Conservation (phyloP, 2,329 filamentous ascomycete species). For the Ambrosiella cleistominuta region DNA sequence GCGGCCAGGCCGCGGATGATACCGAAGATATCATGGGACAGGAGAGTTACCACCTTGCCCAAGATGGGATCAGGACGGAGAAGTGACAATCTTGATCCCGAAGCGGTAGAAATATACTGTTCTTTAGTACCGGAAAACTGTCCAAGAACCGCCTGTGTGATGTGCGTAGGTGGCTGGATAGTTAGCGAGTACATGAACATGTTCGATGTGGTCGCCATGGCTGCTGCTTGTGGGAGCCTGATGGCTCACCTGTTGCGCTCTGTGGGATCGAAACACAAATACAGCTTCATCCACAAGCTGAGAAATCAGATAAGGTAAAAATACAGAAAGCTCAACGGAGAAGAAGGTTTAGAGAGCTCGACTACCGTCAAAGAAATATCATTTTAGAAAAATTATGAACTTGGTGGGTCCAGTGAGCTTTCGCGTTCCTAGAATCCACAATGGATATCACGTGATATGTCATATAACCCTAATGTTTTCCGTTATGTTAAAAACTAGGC, state of each 20-base stretch:
- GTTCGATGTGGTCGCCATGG: slow-evolving; percentile 92
- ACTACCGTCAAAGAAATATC: neutral
- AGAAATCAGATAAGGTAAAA: slow-evolving; percentile 5
- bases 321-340: neutral
- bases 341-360: neutral
- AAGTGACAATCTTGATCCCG: slow-evolving; percentile 75
- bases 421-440: neutral
- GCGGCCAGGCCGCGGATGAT: slow-evolving; percentile 80
- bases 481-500: too few relatives aligned
- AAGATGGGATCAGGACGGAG: slow-evolving; percentile 71
- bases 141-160: slow-evolving; percentile 79
- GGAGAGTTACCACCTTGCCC: slow-evolving; percentile 68
- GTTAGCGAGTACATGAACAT: slow-evolving; percentile 99
- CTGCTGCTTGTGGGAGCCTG: slow-evolving; percentile 21
- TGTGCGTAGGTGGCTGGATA: slow-evolving; percentile 75
- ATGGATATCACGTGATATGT: too few relatives aligned
- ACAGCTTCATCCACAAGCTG: slow-evolving; percentile 13
- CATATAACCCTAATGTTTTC: too few relatives aligned
- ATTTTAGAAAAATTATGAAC: slow-evolving; percentile 2
- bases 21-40: slow-evolving; percentile 89
- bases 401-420: slow-evolving; percentile 4
- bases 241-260: slow-evolving; percentile 13
- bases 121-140: slow-evolving; percentile 94
- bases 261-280: slow-evolving; percentile 5
- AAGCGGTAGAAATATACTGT: slow-evolving; percentile 90